Base-by-base conservation (phyloP, 208 protist genomes). In the Acanthamoeba sp. region DNA sequence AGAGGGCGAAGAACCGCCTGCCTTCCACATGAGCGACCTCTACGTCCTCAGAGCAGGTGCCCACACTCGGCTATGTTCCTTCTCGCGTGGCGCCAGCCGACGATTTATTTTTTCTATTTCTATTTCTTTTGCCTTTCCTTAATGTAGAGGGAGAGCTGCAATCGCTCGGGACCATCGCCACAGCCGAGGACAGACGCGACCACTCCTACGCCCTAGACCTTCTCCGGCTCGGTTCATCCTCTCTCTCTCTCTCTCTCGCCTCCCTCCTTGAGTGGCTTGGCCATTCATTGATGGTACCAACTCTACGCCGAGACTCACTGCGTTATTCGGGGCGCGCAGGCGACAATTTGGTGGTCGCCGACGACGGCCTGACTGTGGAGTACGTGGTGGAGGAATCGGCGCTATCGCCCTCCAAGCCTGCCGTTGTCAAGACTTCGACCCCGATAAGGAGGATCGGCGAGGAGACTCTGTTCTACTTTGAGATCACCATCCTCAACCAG, bases 331-430 rank as follows among this genome's bases (percentile, higher is more conserved):
- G 6, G 42, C 42, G 42, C 42, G 32, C 59, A 91, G 89, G 89
- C 14, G 69, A 45, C 5, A 93, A 82, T 36, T 64, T 93, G 7
- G 29, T 48, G n/a, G 48, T 93, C 24, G 40, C n/a, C 7, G 89
- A 52, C 22, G 89, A 93, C 29, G 89, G 89, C 48, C 66, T 93
- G 38, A 93, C 89, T 6, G 89, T 93, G 24, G 89, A 93, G 45
- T 93, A 93, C 48, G 48, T 93, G 18, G 12, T 55, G 22, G 18
- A 32, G 0, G 55, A 69, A 2, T 45, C 38, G 4, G 34, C 12
- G 22, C 42, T 57, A 12, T 76, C 89, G 2, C 89, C 89, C 20
- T 71, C 84, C 5, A 91, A 93, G 52, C 66, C 69, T 0, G 59
- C 66, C 29, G 50, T 85, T 1, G 76, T 57, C 4, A 85, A 85